phyloP scores from a whole-genome alignment of 192 early-diverging fungal species.

The Chytriomyces confervae region DNA sequence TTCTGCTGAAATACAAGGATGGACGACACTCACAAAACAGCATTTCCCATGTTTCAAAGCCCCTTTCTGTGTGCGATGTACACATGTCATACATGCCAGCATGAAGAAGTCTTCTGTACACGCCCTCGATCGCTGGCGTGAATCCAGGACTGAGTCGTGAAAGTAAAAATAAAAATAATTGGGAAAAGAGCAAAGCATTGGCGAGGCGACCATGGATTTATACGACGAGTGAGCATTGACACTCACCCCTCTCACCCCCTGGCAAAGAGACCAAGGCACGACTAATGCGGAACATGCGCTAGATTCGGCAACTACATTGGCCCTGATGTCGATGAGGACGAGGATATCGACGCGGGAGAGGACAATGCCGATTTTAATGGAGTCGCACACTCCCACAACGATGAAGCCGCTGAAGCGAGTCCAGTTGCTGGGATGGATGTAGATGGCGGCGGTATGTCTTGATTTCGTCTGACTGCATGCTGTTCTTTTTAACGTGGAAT shows the following conservation, averaged over 20 bases:
- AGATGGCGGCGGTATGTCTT: conserved; percentile 25
- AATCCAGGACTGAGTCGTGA: too few relatives aligned
- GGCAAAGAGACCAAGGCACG: too few relatives aligned
- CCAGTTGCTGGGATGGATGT: conserved; percentile 43
- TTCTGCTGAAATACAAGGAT: too few relatives aligned
- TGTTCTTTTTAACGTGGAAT: neutral
- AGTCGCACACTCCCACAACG: conserved; percentile 11
- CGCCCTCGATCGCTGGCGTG: too few relatives aligned
- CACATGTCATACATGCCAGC: too few relatives aligned
- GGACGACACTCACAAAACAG: too few relatives aligned
- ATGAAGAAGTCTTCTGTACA: too few relatives aligned
- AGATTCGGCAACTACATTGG: conserved; percentile 95
- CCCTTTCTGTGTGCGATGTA: too few relatives aligned
- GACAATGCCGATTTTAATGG: conserved; percentile 10
- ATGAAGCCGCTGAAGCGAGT: conserved; percentile 62
- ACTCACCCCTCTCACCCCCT: too few relatives aligned
- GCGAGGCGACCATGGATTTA: conserved; percentile 28
- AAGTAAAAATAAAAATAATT: neutral
- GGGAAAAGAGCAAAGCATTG: neutral
- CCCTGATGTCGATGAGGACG: conserved; percentile 79
- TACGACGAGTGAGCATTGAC: conserved; percentile 41
- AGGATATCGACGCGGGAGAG: conserved; percentile 24
- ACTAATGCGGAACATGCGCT: too few relatives aligned
- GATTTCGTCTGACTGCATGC: neutral
- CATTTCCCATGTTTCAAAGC: too few relatives aligned